These are phyloP conservation scores for Linnemannia elongata DNA, from an alignment of 192 early-diverging fungal species.

Conservation along the genomic window DNA sequence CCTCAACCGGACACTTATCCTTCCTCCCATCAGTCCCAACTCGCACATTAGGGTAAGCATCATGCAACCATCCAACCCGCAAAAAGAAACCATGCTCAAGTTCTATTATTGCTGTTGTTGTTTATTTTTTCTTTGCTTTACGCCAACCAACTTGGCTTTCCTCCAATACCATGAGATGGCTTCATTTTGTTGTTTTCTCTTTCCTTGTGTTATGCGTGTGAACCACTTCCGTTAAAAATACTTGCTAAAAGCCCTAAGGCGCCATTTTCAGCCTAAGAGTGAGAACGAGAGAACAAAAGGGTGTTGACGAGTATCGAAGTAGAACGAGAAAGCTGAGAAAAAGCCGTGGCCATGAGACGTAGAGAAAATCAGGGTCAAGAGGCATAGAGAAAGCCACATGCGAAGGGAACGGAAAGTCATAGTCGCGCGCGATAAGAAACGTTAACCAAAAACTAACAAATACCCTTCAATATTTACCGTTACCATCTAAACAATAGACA, in stretches of 20 bases:
- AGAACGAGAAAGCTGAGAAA: not conserved
- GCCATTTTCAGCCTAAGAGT: not conserved
- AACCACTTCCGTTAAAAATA: too few species aligned
- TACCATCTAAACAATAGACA: not conserved
- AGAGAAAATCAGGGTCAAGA: not conserved
- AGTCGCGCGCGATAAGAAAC: not conserved
- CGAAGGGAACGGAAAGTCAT: not conserved
- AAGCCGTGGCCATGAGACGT: not conserved
- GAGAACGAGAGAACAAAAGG: not conserved
- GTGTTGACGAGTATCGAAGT: not conserved
- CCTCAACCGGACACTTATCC: constrained; percentile 31
- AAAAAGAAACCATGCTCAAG: not conserved
- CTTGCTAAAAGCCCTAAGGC: too few species aligned
- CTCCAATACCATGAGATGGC: not conserved
- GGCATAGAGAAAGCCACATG: not conserved
- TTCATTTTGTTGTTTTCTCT: not conserved
- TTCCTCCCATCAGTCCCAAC: constrained; percentile 45
- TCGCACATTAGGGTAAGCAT: constrained; percentile 22
- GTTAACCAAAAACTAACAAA: not conserved
- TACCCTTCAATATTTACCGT: not conserved
- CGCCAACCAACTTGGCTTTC: not conserved
- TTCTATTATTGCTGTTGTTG: not conserved
- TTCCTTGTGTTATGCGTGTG: not conserved
- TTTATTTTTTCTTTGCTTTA: not conserved
- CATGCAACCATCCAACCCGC: too few species aligned